Evolutionary conservation across 2,329 filamentous ascomycete species (phyloP), one percentile per base, ranked within the genome.

Genomic region (Hymenoscyphus fructigenus): DNA sequence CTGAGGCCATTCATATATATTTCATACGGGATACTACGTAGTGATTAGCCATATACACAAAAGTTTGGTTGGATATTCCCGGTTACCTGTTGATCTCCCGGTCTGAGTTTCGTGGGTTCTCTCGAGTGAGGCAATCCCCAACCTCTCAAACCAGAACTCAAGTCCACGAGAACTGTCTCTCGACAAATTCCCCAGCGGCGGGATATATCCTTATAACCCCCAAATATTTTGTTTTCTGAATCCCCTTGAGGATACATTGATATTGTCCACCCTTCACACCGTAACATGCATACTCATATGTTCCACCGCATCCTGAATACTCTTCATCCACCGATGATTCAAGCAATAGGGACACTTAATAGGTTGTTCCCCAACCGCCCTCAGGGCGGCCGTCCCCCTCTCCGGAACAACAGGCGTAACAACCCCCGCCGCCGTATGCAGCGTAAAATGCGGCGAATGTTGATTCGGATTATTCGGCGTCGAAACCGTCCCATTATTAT

Each of bases 231-330:
- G 41, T 10, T 26, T 14, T 26, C 9, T 5, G 15, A 53, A 53
- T 26, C 47, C 47, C 44, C 44, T 50, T 7, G 3, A 38, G 36
- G 36, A 38, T 17, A 17, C 17, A 3, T 7, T 7, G 2, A 20
- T 50, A 4, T 20, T 2, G 5, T 53, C 10, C 6, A 12, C 23
- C 12, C 10, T 55, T 68, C 58, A 71, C 50, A 75, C 72, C 14
- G 73, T 71, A 64, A 75, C 74, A 66, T 75, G 74, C 74, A 75
- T 75, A 66, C 71, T 73, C 73, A 75, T 74, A 65, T 75, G 74
- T 57, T 75, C 72, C 3, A 75, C 74, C 26, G 74, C 74, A 66
- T 75, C 74, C 63, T 73, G 73, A 26, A 75, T 73, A 62, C 67
- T 74, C 44, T 68, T 69, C 69, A 75, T 70, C 73, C 72, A 75